phyloP scores from a whole-genome alignment of 352 stramenopile species.

The Globisporangium megalacanthum region DNA sequence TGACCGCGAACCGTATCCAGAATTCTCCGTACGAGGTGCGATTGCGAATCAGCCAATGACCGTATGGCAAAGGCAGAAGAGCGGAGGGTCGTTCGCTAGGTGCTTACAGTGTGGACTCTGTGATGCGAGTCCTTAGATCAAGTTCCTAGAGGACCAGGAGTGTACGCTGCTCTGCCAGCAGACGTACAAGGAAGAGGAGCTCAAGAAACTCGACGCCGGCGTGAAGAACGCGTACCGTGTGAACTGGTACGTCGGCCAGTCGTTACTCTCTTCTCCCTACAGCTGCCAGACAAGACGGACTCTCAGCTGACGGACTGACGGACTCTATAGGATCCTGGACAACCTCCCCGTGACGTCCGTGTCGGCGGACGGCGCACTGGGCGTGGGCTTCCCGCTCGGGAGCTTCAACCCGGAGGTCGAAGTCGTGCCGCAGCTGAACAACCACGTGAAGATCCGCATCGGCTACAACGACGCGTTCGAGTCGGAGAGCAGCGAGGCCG shows the following conservation, averaged over 20 bases:
- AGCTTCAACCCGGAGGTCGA: slow-evolving; percentile 89
- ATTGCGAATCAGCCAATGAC: neutral
- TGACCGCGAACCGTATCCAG: slow-evolving; percentile 98
- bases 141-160: slow-evolving; percentile 73
- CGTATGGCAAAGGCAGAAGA: no score
- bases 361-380: slow-evolving; percentile 54
- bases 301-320: neutral
- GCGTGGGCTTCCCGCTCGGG: slow-evolving; percentile 85
- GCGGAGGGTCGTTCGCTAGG: no score
- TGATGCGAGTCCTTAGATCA: slow-evolving; percentile 43
- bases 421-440: slow-evolving; percentile 93
- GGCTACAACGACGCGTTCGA: slow-evolving; percentile 94
- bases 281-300: neutral
- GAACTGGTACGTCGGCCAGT: slow-evolving; percentile 76
- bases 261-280: neutral
- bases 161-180: slow-evolving; percentile 73
- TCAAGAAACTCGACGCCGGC: slow-evolving; percentile 89
- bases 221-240: slow-evolving; percentile 97
- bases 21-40: slow-evolving; percentile 94
- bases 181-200: slow-evolving; percentile 90
- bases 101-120: neutral
- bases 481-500: slow-evolving; percentile 43
- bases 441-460: slow-evolving; percentile 99
- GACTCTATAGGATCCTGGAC: slow-evolving; percentile 93
- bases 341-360: slow-evolving; percentile 93